These are phyloP conservation scores for Magnusiomyces tetraspermus DNA, from an alignment of 1,139 yeast species.

Conservation along the genomic window DNA sequence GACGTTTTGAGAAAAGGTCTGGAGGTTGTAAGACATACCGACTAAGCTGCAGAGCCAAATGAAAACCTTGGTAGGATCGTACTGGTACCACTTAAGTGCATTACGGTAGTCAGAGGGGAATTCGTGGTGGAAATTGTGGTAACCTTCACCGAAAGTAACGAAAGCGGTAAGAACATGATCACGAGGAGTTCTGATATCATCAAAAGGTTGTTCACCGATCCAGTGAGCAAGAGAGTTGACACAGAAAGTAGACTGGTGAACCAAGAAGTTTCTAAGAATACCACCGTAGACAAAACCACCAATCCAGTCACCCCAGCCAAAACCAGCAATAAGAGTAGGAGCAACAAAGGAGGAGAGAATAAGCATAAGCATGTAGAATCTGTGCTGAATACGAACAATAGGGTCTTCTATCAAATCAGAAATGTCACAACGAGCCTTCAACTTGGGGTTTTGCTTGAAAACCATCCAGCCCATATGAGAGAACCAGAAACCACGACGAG, in stretches of 20 bases:
- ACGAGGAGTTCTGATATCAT: conserved; percentile 94
- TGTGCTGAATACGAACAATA: conserved; percentile 87
- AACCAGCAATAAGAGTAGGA: conserved; percentile 71
- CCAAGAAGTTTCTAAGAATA: conserved; percentile 65
- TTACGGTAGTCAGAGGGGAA: conserved; percentile 98
- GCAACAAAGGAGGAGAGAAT: conserved; percentile 54
- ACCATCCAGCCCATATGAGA: conserved; percentile 99
- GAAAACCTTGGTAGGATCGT: conserved; percentile 85
- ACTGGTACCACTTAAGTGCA: conserved; percentile 97
- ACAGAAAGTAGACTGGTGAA: conserved; percentile 98
- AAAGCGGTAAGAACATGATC: conserved; percentile 91
- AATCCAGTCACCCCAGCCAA: conserved; percentile 77
- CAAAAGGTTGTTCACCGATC: conserved; percentile 97
- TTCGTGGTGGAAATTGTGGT: conserved; percentile 98
- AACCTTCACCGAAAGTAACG: conserved; percentile 96
- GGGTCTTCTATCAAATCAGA: conserved; percentile 85
- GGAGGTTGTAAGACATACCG: conserved; percentile 84
- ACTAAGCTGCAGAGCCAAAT: conserved; percentile 64
- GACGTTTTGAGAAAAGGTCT: conserved; percentile 89
- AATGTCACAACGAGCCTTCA: conserved; percentile 92
- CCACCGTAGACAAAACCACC: conserved; percentile 95
- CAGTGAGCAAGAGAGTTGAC: conserved; percentile 97
- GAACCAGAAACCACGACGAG: conserved; percentile 90
- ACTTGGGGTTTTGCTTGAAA: conserved; percentile 83
- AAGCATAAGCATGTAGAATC: conserved; percentile 72